Evolutionary conservation across 176 grass and related monocot genomes (phyloP), one percentile per base, ranked within the genome.

Genomic region (Dactylis glomerata): DNA sequence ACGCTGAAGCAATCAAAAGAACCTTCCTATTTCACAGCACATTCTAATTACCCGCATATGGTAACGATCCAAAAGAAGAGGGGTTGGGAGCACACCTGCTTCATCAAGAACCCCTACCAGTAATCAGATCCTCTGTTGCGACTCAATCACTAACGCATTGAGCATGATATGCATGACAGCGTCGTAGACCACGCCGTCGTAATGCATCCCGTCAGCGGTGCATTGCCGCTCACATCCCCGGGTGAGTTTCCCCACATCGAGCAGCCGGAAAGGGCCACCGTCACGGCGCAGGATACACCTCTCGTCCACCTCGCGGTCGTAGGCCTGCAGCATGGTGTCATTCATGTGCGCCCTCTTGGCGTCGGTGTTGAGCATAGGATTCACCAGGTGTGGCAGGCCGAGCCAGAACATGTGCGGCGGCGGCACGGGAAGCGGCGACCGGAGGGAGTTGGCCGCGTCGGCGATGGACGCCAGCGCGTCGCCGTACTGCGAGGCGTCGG

Each of bases 341-440:
- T 92, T 97, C 95, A 97, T 97, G 78, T 70, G 91, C 20, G 45
- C 85, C 55, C 71, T 95, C 87, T 97, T 97, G 70, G 91, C 92
- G 8, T 95, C 86, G 3, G 95, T 95, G 76, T 97, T 97, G 87
- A 97, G 89, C 86, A 88, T 91, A 40, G 78, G 76, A 49, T 91
- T 95, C 15, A 97, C 81, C 12, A 97, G 88, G 19, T 46, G 74
- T 9, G 95, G 95, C 83, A 95, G 24, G 51, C 95, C 92, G 8
- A 95, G 79, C 95, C 95, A 97, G 87, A 97, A 97, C 90, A 97
- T 91, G 52, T 91, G 92, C 1, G 95, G 88, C 0, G 89, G 89
- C 0, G 92, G 92, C 62, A 85, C 90, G 0, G 89, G 85, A 2
- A 91, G 68, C 0, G 76, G 31, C 9, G 89, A 80, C 9, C 49